Evolutionary conservation across 352 stramenopile genomes (phyloP), one percentile per base, ranked within the genome.

Genomic region (Aphanomyces cochlioides): DNA sequence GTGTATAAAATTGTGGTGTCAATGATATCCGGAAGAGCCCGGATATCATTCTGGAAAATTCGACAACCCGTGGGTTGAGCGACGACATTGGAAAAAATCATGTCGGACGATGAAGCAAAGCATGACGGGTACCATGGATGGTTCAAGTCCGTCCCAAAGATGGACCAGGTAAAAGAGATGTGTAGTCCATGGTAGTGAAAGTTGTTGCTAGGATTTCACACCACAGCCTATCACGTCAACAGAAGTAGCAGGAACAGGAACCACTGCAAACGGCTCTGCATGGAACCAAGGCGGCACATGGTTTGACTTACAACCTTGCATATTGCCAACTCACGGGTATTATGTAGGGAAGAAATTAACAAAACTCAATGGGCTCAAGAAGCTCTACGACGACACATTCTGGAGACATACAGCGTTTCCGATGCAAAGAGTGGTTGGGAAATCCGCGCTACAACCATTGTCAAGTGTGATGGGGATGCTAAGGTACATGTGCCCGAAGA

Each of bases 121-220:
- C 87, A 94, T 77, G 78, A 75, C 15, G 87, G 87, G 66, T 94
- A 94, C 76, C 85, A 94, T 68, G 87, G 87, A 59, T 94, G 87
- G 87, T 92, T 92, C 84, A 92, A 92, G 80, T 81, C 77, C n/a
- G 91, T 94, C 70, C 67, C 85, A 21, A 90, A 91, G 76, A 94
- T 79, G 19, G 74, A 73, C n/a, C 83, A 92, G 66, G 85, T 92
- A 40, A 6, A n/a, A 50, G 43, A 50, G 43, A 50, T 50, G 7
- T 41, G 19, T 2, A 61, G 54, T 5, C 1, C 7, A 8, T n/a
- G 7, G 7, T 15, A 12, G 17, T 37, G 3, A 63, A 7, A 38
- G 8, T 34, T 6, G 5, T 7, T 5, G 8, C 40, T 53, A 93
- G 83, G 84, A 94, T 60, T 94, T 90, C 61, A 92, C 86, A 15